These are phyloP conservation scores for Pichia cabralensis DNA, from an alignment of 805 yeast genomes.

Conservation along the genomic window DNA sequence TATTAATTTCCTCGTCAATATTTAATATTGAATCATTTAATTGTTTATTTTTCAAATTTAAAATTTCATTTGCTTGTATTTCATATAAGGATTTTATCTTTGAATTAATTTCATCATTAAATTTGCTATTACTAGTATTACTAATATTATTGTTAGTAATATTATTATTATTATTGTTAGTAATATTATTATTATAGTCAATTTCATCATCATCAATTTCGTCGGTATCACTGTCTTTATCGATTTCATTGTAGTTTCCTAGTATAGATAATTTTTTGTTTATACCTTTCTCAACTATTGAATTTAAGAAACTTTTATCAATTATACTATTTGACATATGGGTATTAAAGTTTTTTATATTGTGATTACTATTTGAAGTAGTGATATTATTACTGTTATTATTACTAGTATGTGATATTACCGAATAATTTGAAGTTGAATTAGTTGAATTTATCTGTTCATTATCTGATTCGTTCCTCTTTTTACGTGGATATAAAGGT, in stretches of 20 bases:
- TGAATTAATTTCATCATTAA: neutral
- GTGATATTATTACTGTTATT: neutral
- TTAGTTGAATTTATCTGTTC: neutral
- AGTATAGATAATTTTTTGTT: constrained; percentile 4
- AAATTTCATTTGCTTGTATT: too few relatives aligned
- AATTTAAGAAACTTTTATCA: neutral
- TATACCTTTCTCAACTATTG: constrained; percentile 3
- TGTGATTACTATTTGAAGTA: too few relatives aligned
- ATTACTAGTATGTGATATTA: neutral
- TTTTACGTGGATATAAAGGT: constrained; percentile 4
- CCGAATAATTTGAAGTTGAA: neutral
- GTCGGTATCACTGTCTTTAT: neutral
- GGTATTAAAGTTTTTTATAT: neutral
- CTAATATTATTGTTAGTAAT: too few relatives aligned
- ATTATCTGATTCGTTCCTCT: neutral
- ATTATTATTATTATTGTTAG: neutral
- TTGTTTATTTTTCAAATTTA: too few relatives aligned
- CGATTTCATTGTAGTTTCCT: neutral
- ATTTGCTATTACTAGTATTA: neutral
- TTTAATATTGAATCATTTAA: too few relatives aligned
- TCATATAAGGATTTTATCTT: too few relatives aligned
- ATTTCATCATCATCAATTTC: neutral
- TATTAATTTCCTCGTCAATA: too few relatives aligned
- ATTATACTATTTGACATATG: too few relatives aligned
- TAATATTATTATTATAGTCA: neutral